These are phyloP conservation scores for Debaryomyces tyrocola DNA, from an alignment of 805 yeast species.

Conservation along the genomic window DNA sequence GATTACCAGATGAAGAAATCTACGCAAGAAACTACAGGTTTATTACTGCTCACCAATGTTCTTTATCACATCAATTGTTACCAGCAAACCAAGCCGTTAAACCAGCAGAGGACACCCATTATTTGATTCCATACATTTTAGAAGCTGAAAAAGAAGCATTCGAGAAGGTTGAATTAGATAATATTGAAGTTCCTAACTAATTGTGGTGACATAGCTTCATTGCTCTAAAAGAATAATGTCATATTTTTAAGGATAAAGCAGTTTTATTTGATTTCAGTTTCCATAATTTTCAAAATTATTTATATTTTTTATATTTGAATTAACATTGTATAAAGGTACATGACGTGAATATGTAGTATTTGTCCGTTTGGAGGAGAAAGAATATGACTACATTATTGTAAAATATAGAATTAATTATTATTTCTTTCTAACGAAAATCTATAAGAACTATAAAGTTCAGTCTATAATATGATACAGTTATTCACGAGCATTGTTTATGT, in stretches of 20 bases:
- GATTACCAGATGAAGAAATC: constrained; percentile 80
- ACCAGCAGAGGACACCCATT: constrained; percentile 78
- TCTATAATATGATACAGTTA: constrained; percentile 1
- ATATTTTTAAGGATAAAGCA: too few relatives aligned
- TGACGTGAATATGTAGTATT: too few relatives aligned
- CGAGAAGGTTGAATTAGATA: constrained; percentile 88
- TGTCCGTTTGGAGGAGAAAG: too few relatives aligned
- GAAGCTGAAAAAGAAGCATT: constrained; percentile 92
- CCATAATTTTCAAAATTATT: background rate
- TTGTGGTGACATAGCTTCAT: constrained; percentile 3
- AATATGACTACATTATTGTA: too few relatives aligned
- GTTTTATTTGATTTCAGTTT: background rate
- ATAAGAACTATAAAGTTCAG: background rate
- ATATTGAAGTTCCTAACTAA: constrained; percentile 45
- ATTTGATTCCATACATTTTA: constrained; percentile 82
- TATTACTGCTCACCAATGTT: constrained; percentile 86
- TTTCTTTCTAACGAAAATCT: background rate
- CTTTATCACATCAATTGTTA: constrained; percentile 79
- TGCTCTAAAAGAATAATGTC: background rate
- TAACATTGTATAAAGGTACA: background rate
- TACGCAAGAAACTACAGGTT: constrained; percentile 93
- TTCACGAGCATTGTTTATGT: background rate
- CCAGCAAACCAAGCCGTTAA: constrained; percentile 77
- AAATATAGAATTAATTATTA: background rate
- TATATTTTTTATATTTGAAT: background rate